Conservation (phyloP, 1,284 basidiomycete genomes). For the Sanghuangporus baumii region DNA sequence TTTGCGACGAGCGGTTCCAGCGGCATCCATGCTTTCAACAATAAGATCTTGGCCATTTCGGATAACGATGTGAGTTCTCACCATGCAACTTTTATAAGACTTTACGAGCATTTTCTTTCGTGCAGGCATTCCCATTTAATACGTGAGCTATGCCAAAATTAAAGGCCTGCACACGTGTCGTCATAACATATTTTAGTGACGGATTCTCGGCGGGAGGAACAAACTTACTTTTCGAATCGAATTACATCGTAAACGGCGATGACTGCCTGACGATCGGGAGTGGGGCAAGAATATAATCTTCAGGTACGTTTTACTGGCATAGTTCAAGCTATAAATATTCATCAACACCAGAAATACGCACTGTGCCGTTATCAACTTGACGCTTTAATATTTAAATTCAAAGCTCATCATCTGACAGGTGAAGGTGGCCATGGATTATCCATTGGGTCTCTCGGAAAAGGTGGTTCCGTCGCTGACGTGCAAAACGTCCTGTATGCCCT, state of each 20-base stretch:
- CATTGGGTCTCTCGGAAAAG: conserved; percentile 52
- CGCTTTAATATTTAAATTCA: not conserved
- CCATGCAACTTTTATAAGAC: not conserved
- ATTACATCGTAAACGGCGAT: conserved; percentile 53
- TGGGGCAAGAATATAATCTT: conserved; percentile 52
- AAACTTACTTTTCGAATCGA: conserved; percentile 53
- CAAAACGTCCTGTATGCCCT: conserved; percentile 45
- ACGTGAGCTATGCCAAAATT: conserved; percentile 35
- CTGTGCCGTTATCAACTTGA: conserved; percentile 26
- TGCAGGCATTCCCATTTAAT: conserved; percentile 56
- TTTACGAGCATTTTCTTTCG: not conserved
- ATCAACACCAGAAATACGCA: conserved; percentile 35
- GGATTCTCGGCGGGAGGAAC: conserved; percentile 55
- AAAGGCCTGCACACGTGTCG: not conserved
- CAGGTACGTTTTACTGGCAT: conserved; percentile 28
- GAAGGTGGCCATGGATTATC: conserved; percentile 57
- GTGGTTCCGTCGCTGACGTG: conserved; percentile 46
- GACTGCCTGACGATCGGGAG: conserved; percentile 56
- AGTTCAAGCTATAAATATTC: not conserved
- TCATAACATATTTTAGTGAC: not conserved
- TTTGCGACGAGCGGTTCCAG: conserved; percentile 45
- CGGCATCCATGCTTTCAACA: conserved; percentile 49
- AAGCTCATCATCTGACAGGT: conserved; percentile 6
- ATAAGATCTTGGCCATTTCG: conserved; percentile 47
- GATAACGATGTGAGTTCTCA: conserved; percentile 26